Percentiles rank a stretch among this genome's conserved stretches.
Conservation (phyloP, 2,329 filamentous ascomycete species). For the Scedosporium aurantiacum region DNA sequence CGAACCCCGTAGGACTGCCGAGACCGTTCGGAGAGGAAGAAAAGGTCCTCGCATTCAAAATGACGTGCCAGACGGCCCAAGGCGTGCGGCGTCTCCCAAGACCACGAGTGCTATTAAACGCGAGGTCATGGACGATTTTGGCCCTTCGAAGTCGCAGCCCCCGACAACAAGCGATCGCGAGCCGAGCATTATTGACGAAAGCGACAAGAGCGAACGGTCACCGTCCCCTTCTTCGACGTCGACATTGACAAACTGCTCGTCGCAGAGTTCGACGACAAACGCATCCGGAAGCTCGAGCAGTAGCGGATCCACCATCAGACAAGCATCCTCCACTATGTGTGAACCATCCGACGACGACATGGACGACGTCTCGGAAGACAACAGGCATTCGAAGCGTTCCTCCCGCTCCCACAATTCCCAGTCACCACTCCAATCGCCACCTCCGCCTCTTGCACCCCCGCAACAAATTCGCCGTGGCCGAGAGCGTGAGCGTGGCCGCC, state of each 20-base stretch:
- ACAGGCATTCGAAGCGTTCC: neutral
- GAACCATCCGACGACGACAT: neutral
- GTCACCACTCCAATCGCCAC: neutral
- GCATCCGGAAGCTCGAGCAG: conserved; percentile 27
- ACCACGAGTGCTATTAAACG: neutral
- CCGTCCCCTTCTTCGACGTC: neutral
- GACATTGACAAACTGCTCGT: conserved; percentile 16
- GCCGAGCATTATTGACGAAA: neutral
- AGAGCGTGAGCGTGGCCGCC: conserved; percentile 7
- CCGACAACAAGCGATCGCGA: neutral
- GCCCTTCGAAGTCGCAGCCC: neutral
- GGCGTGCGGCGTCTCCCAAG: neutral
- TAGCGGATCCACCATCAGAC: conserved; percentile 29
- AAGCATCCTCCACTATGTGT: conserved; percentile 15
- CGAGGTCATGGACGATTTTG: neutral
- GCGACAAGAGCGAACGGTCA: neutral
- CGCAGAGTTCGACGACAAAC: conserved; percentile 17
- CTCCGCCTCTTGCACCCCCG: too few relatives aligned
- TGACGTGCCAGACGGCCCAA: neutral
- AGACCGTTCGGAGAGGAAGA: neutral
- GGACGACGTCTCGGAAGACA: neutral
- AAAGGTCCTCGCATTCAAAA: neutral
- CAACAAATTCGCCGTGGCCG: too few relatives aligned
- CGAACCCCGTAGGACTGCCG: neutral
- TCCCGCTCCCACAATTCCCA: neutral